Conservation (phyloP, 169 alveolate genomes). For the Sarcocystis neurona region DNA sequence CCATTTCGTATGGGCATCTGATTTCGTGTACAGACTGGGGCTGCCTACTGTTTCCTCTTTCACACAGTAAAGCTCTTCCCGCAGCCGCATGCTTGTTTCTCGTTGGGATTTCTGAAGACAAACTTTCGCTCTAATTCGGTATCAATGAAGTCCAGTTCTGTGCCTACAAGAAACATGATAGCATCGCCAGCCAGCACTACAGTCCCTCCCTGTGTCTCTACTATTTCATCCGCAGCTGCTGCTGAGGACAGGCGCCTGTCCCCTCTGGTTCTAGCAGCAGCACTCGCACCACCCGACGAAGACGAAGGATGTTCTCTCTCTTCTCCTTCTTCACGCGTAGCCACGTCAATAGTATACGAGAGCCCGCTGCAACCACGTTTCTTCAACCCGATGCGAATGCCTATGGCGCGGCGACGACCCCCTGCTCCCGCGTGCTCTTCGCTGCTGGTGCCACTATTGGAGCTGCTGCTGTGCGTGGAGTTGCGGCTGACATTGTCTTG, state of each 20-base stretch:
- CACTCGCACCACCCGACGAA: background rate
- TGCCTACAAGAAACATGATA: conserved; percentile 63
- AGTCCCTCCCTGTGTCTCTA: conserved; percentile 37
- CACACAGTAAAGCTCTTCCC: conserved; percentile 65
- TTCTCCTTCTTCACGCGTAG: background rate
- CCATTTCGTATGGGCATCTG: no score
- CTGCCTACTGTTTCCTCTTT: background rate
- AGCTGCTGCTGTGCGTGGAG: no score
- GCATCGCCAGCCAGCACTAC: conserved; percentile 61
- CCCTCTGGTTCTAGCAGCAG: no score
- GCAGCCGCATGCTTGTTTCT: conserved; percentile 64
- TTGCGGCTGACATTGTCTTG: no score
- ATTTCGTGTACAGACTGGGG: no score
- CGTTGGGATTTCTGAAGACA: conserved; percentile 61
- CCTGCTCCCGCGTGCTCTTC: background rate
- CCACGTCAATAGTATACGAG: conserved; percentile 58
- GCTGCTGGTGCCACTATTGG: no score
- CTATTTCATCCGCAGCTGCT: conserved; percentile 44
- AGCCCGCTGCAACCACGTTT: conserved; percentile 67
- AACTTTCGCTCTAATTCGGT: conserved; percentile 57
- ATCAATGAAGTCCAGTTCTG: conserved; percentile 63
- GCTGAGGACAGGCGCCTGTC: background rate
- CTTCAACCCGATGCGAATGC: conserved; percentile 61
- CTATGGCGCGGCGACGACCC: conserved; percentile 23
- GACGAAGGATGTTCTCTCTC: background rate